Evolutionary conservation across 2,329 filamentous ascomycete genomes (phyloP).

Genomic region (Rachicladosporium sp.): DNA sequence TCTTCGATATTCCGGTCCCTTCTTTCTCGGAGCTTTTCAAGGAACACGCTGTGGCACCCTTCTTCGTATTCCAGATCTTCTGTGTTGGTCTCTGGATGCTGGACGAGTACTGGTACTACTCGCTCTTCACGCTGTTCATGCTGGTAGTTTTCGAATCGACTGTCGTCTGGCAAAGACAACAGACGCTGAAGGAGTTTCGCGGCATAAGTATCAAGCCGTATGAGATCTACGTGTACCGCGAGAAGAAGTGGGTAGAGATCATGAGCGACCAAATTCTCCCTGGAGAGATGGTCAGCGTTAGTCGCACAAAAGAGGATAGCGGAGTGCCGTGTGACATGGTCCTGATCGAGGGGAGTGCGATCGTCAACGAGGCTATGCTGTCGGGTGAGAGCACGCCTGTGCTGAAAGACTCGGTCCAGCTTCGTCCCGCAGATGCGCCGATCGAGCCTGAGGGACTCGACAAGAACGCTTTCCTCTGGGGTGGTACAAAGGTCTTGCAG

Average conservation of each 20-base stretch:
- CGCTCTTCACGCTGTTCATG: constrained; percentile 97
- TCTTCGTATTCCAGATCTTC: constrained; percentile 99
- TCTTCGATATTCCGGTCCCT: constrained; percentile 94
- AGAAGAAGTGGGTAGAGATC: constrained; percentile 77
- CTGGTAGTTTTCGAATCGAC: constrained; percentile 95
- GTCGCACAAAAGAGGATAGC: constrained; percentile 89
- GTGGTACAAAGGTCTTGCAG: constrained; percentile 94
- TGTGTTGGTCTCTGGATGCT: constrained; percentile 97
- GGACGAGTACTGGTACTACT: constrained; percentile 99
- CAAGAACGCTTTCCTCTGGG: constrained; percentile 93
- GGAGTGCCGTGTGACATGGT: constrained; percentile 97
- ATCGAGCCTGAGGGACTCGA: constrained; percentile 86
- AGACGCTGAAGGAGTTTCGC: constrained; percentile 89
- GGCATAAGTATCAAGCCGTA: constrained; percentile 99
- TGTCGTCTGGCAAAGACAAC: constrained; percentile 96
- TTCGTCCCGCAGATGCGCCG: constrained; percentile 66
- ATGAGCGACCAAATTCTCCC: constrained; percentile 86
- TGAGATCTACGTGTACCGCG: constrained; percentile 78
- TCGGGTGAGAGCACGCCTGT: constrained; percentile 96
- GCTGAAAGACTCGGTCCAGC: constrained; percentile 87
- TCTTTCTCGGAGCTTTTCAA: constrained; percentile 93
- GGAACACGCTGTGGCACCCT: constrained; percentile 94
- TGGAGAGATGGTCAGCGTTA: constrained; percentile 84
- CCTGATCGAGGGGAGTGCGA: constrained; percentile 83
- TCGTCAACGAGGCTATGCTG: constrained; percentile 98